phyloP scores from a whole-genome alignment of 805 yeast genomes.

The Starmerella vaccinii region DNA sequence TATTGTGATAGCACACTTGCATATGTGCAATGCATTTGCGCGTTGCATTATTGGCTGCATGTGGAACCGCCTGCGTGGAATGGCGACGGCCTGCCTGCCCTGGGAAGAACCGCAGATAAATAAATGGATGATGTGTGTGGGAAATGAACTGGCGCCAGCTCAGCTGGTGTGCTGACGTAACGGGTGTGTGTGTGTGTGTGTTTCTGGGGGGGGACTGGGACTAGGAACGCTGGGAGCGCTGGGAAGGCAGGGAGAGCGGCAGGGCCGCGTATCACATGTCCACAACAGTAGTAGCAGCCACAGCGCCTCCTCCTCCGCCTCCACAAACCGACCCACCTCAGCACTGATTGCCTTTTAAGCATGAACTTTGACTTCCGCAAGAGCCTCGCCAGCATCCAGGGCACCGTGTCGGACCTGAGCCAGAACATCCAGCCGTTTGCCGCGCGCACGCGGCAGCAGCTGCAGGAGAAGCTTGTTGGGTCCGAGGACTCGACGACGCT shows the following conservation, averaged over 20 bases:
- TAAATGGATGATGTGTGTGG: no score
- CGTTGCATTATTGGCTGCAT: no score
- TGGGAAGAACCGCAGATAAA: no score
- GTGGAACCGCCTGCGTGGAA: no score
- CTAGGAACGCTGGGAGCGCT: no score
- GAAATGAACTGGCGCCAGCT: no score
- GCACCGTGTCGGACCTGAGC: constrained; percentile 29
- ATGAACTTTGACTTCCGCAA: constrained; percentile 33
- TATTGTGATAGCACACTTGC: no score
- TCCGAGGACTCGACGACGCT: constrained; percentile 75
- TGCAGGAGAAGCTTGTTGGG: constrained; percentile 70
- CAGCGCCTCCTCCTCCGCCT: neutral
- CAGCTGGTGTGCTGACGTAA: no score
- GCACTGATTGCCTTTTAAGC: neutral
- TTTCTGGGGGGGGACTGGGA: no score
- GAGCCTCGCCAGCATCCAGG: constrained; percentile 30
- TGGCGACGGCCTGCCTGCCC: no score
- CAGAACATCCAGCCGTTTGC: constrained; percentile 57
- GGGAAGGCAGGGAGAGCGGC: neutral
- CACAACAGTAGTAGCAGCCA: neutral
- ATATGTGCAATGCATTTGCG: no score
- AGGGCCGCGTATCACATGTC: neutral
- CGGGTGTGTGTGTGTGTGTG: neutral
- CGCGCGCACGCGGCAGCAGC: constrained; percentile 65
- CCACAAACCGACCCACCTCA: neutral